These are phyloP conservation scores for Dimocarpus longan DNA, from an alignment of 345 rosid genomes.

Conservation along the genomic window DNA sequence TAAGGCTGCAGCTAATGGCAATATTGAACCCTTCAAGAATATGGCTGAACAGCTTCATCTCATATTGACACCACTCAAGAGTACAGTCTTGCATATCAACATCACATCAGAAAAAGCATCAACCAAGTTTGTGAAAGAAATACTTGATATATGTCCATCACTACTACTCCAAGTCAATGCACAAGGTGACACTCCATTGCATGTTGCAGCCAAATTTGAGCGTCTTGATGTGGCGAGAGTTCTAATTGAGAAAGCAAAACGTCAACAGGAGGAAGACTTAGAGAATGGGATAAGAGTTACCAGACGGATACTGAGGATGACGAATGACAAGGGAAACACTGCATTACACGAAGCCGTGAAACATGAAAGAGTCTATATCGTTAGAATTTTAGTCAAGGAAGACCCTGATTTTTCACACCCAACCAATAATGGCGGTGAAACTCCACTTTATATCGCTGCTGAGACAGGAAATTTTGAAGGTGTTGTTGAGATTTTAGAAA, in stretches of 20 bases:
- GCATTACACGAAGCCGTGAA: too few species aligned
- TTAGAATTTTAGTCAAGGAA: too few species aligned
- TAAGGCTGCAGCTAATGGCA: conserved; percentile 2
- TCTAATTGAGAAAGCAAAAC: neutral
- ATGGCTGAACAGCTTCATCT: neutral
- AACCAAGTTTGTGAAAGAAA: neutral
- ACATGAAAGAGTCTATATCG: too few species aligned
- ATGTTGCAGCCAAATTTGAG: conserved; percentile 20
- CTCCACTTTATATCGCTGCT: too few species aligned
- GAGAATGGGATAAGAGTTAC: too few species aligned
- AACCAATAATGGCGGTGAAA: too few species aligned
- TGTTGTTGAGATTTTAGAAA: too few species aligned
- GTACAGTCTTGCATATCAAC: conserved; percentile 5
- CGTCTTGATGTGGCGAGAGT: neutral
- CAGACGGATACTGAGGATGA: too few species aligned
- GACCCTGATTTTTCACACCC: too few species aligned
- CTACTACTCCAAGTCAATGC: neutral
- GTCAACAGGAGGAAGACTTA: too few species aligned
- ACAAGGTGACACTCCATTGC: conserved; percentile 14
- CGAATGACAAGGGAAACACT: too few species aligned
- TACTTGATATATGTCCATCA: conserved; percentile 12
- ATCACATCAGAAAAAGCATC: neutral
- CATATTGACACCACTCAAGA: neutral
- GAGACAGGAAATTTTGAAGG: too few species aligned
- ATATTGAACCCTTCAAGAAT: neutral